These are phyloP conservation scores for Eimeria mitis DNA, from an alignment of 169 alveolate species.

Conservation along the genomic window DNA sequence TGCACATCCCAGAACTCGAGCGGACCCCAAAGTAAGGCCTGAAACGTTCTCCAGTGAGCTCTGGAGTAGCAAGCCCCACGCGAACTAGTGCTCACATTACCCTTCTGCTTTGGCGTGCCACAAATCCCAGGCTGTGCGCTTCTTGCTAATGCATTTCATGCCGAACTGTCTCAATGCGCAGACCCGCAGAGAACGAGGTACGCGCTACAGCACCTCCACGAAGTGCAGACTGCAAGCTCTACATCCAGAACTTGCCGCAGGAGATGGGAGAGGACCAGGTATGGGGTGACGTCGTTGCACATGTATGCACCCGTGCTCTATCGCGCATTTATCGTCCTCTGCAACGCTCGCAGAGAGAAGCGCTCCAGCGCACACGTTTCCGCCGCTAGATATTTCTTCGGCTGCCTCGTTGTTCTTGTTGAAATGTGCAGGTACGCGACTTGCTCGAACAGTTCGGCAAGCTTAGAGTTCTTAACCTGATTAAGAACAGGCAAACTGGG, in stretches of 20 bases:
- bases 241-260: slow-evolving; percentile 91
- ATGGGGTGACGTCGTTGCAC: background rate
- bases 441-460: slow-evolving; percentile 91
- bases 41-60: background rate
- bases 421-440: slow-evolving; percentile 81
- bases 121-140: background rate
- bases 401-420: background rate
- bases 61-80: background rate
- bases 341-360: background rate
- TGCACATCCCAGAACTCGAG: slow-evolving; percentile 73
- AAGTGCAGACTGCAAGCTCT: slow-evolving; percentile 83
- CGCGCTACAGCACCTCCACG: slow-evolving; percentile 84
- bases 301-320: background rate
- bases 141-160: background rate
- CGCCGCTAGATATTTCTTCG: background rate
- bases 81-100: background rate
- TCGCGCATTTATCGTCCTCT: background rate
- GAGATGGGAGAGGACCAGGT: slow-evolving; percentile 90
- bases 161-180: background rate
- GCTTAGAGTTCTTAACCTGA: slow-evolving; percentile 86
- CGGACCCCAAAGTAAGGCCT: slow-evolving; percentile 27
- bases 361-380: background rate
- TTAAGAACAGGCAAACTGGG: slow-evolving; percentile 91
- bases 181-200: slow-evolving; percentile 13
- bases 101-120: background rate